Base-by-base conservation (phyloP, 306 rosid species). In the Psophocarpus tetragonolobus region DNA sequence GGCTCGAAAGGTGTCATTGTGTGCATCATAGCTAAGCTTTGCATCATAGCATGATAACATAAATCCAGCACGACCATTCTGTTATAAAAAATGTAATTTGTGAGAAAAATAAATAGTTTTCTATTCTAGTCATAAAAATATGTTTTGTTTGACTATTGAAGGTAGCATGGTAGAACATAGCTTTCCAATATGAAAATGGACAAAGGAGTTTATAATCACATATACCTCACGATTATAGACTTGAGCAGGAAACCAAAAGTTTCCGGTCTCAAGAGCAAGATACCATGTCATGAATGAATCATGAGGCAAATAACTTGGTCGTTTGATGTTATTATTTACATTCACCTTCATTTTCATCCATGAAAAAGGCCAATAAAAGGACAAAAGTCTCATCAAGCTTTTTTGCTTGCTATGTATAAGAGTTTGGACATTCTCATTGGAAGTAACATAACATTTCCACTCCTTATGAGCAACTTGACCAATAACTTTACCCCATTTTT, bases 21-120 rank as follows among this genome's bases (percentile, higher is more conserved):
- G 82, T 13, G 85, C 89, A 86, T 92, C 97, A 76, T 95, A 95
- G 88, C 93, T 83, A 77, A 95, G 80, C 73, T 95, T 89, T 47
- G 98, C 97, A 88, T 95, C 98, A 85, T 95, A 95, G 87, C 98
- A 95, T 60, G 98, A 95, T 85, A 95, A 77, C 87, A 95, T 84
- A 78, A 95, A 95, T 62, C 97, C 97, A 68, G 92, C 97, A 86
- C 92, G 96, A 26, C 97, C 98, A 86, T 95, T 92, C 97, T 94
- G 83, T 80, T 77, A 65, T 51, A 57, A 76, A 33, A 71, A 61
- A 50, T 57, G 66, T 9, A 73, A 81, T 75, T 54, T 12, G 23
- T 77, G 48, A 70, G 58, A 42, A 68, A 81, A 76, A 60, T 32
- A 8, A 73, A 62, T 0, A 53, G 23, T 23, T 57, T 54, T 78